phyloP scores from a whole-genome alignment of 169 alveolate species.

The Babesia ovata region DNA sequence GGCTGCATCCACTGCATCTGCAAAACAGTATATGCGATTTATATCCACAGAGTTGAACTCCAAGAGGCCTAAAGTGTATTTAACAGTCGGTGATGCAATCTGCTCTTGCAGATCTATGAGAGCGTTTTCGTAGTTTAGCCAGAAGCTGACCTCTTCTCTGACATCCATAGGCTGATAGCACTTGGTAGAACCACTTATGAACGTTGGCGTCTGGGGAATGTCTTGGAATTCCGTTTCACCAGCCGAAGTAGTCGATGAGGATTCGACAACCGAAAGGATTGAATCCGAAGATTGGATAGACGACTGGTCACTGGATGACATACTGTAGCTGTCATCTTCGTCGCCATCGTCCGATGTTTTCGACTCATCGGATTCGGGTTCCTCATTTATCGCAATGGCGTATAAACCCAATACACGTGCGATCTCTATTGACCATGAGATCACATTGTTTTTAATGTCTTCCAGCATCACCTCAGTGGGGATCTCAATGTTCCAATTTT shows the following conservation, averaged over 20 bases:
- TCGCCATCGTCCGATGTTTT: neutral
- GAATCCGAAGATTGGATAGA: neutral
- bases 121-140: conserved; percentile 37
- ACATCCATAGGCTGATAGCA: conserved; percentile 19
- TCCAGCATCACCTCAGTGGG: conserved; percentile 38
- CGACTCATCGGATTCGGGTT: neutral
- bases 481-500: conserved; percentile 27
- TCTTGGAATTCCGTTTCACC: neutral
- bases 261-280: neutral
- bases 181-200: neutral
- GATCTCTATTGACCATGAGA: conserved; percentile 44
- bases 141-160: conserved; percentile 33
- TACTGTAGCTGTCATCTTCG: neutral
- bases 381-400: neutral
- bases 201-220: neutral
- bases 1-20: conserved; percentile 24
- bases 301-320: neutral
- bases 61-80: conserved; percentile 25
- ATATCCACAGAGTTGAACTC: conserved; percentile 36
- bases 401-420: conserved; percentile 33
- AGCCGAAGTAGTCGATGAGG: neutral
- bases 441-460: conserved; percentile 39
- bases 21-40: conserved; percentile 40
- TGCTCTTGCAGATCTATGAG: conserved; percentile 15
- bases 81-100: conserved; percentile 22